Base-by-base conservation (phyloP, 768 basidiomycete species). In the Aureoboletus auriporus region DNA sequence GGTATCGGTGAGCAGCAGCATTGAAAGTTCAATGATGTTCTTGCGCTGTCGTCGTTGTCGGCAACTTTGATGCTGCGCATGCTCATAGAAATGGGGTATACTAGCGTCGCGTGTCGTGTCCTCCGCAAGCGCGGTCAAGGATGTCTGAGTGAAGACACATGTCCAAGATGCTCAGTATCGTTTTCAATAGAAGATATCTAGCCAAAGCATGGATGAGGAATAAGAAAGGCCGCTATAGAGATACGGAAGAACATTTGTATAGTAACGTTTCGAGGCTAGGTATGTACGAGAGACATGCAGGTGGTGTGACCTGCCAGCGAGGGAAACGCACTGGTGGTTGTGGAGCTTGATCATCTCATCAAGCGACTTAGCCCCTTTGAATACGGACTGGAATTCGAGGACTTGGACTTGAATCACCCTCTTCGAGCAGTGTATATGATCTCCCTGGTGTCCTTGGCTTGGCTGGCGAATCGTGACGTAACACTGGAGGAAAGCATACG, bases 331-430 rank as follows among this genome's bases (percentile, higher is more conserved):
- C 89, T 89, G 82, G 26, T 79, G 74, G 29, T 81, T 73, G 57
- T 92, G 89, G 11, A 83, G 51, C 30, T 66, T 66, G 41, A 91
- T 83, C 73, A 89, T 84, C 47, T 89, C 84, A 56, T 91, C 90
- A 11, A 93, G 71, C 4, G 87, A 88, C 45, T 69, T 72, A 1
- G 79, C 80, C 17, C 69, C 58, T 17, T 65, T 65, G 42, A 91
- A 72, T 3, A 62, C 71, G 7, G 77, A 67, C 49, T 84, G 84
- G 54, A 91, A 89, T 45, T 71, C 69, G 37, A 71, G 58, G 2
- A 84, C 69, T 67, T 84, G 79, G 4, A 75, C 69, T 52, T 89
- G 81, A 38, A 91, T 72, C 43, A 90, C 86, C 88, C 88, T 23
- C 20, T 23, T 23, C 20, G 42, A 40, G 14, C 44, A 49, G 20